These are phyloP conservation scores for Fusarium keratoplasticum DNA, from an alignment of 2,329 filamentous ascomycete genomes.

Conservation along the genomic window DNA sequence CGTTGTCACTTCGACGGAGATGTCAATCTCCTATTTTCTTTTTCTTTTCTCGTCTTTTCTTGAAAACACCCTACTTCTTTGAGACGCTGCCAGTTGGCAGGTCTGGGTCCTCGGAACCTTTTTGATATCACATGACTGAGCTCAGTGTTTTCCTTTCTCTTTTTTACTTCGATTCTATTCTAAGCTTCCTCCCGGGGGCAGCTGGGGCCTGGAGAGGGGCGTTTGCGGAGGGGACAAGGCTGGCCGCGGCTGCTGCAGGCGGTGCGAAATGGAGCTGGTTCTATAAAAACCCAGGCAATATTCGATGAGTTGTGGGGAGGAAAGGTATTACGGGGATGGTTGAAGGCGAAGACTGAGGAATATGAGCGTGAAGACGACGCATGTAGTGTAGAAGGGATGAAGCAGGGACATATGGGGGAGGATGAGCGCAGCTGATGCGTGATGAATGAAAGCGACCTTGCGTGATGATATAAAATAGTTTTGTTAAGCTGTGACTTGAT, in stretches of 20 bases:
- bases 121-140: conserved; percentile 43
- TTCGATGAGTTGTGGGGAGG: conserved; percentile 7
- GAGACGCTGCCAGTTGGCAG: conserved; percentile 21
- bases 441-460: conserved; percentile 43
- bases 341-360: conserved; percentile 1
- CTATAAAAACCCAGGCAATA: conserved; percentile 15
- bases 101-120: conserved; percentile 19
- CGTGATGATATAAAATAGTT: conserved; percentile 11
- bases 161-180: conserved; percentile 14
- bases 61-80: conserved; percentile 25
- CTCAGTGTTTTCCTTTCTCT: conserved; percentile 37
- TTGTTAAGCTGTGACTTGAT: neutral
- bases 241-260: neutral
- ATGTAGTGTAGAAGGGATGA: conserved; percentile 12
- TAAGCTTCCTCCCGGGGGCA: conserved; percentile 34
- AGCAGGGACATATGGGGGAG: neutral
- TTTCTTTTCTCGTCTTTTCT: conserved; percentile 18
- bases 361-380: conserved; percentile 8
- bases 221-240: conserved; percentile 17
- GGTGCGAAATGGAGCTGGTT: conserved; percentile 15
- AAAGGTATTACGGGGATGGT: conserved; percentile 7
- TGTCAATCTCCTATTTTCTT: conserved; percentile 19
- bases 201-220: conserved; percentile 26
- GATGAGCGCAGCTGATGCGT: conserved; percentile 35
- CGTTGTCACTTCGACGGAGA: conserved; percentile 34